Percentiles rank a stretch among this genome's conserved stretches.
phyloP scores from a whole-genome alignment of 441 rosid genomes.

The Raphanus hybrid region DNA sequence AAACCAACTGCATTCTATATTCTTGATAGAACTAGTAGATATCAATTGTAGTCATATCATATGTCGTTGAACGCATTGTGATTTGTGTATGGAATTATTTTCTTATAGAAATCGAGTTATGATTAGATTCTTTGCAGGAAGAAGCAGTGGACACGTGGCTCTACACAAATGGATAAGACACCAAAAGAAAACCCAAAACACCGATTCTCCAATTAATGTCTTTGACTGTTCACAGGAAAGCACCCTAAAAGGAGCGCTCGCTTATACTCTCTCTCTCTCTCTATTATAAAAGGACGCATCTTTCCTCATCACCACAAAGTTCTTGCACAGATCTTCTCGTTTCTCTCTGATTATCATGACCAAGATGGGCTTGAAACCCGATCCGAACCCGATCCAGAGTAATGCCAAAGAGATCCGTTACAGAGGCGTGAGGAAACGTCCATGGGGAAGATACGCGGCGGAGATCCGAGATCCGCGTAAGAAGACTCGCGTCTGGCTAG shows the following conservation, averaged over 20 bases:
- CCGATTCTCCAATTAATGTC: conserved; percentile 35
- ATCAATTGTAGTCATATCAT: no score
- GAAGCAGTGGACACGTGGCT: conserved; percentile 30
- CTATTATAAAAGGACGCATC: not conserved
- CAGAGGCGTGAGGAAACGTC: conserved; percentile 69
- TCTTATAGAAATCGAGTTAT: not conserved
- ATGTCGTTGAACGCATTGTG: no score
- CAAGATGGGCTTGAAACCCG: not conserved
- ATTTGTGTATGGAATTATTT: no score
- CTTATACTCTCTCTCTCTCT: not conserved
- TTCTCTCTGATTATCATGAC: no score
- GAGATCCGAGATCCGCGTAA: conserved; percentile 62
- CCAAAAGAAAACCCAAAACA: not conserved
- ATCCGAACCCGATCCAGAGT: conserved; percentile 4
- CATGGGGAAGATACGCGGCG: conserved; percentile 72
- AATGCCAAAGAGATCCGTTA: conserved; percentile 46
- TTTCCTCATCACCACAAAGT: not conserved
- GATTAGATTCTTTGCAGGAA: conserved; percentile 17
- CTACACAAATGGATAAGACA: not conserved
- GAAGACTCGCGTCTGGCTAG: conserved; percentile 70
- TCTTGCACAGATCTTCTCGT: not conserved
- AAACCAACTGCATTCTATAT: not conserved
- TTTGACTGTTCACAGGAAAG: conserved; percentile 38
- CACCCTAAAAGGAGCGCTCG: conserved; percentile 51
- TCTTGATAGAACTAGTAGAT: no score